Conservation (phyloP, 106 monocot genomes). For the Iris macrosiphon region DNA sequence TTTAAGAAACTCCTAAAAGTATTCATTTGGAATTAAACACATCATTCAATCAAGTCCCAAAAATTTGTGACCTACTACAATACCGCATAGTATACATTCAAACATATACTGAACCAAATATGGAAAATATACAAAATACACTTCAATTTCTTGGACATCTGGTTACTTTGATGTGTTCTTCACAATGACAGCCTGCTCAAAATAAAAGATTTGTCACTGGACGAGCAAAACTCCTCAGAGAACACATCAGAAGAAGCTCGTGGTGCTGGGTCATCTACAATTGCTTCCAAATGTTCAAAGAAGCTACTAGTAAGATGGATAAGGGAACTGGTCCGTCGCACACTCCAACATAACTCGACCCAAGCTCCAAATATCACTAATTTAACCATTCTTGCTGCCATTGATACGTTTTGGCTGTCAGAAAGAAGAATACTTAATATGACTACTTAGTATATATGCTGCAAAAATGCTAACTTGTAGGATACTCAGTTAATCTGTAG, state of each 20-base stretch:
- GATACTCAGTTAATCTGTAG: background rate
- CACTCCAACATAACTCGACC: slow-evolving; percentile 75
- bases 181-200: too few relatives aligned
- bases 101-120: too few relatives aligned
- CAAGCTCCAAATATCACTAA: slow-evolving; percentile 92
- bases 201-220: too few relatives aligned
- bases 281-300: slow-evolving; percentile 67
- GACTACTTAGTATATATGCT: background rate
- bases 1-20: too few relatives aligned
- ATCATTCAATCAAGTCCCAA: too few relatives aligned
- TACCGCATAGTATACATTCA: too few relatives aligned
- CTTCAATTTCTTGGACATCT: too few relatives aligned
- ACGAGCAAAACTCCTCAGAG: slow-evolving; percentile 82
- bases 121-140: too few relatives aligned
- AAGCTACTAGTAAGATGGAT: slow-evolving; percentile 47
- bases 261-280: slow-evolving; percentile 63
- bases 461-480: background rate
- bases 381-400: slow-evolving; percentile 40
- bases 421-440: background rate
- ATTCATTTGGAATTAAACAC: too few relatives aligned
- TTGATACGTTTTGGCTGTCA: slow-evolving; percentile 80
- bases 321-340: slow-evolving; percentile 74
- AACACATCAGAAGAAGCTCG: slow-evolving; percentile 57
- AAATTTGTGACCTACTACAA: too few relatives aligned
- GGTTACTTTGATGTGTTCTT: too few relatives aligned